Conservation (phyloP, 2,329 filamentous ascomycete genomes). For the Aspergillus viridinutans region DNA sequence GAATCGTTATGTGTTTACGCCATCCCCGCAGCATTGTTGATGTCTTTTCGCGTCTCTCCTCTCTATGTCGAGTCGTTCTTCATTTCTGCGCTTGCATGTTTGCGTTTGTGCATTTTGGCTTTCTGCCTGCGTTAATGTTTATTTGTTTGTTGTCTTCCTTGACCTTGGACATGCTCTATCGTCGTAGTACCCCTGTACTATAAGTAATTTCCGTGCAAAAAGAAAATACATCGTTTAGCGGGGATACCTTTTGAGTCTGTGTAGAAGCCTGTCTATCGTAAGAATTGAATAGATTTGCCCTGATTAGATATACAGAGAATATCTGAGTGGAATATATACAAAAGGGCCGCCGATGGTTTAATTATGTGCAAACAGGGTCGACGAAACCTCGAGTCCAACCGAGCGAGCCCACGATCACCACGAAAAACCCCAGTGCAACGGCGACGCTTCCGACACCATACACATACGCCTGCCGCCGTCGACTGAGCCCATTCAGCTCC, state of each 20-base stretch:
- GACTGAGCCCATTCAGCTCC: conserved; percentile 54
- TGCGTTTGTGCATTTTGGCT: conserved; percentile 1
- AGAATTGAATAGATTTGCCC: too few species aligned
- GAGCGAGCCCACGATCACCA: conserved; percentile 55
- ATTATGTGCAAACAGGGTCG: conserved; percentile 25
- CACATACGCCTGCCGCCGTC: conserved; percentile 57
- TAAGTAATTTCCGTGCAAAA: conserved; percentile 34
- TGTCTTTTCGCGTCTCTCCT: conserved; percentile 18
- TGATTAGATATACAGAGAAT: too few species aligned
- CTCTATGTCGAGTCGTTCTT: conserved; percentile 2
- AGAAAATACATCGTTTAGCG: conserved; percentile 27
- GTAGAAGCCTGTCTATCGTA: too few species aligned
- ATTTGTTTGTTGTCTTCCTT: conserved; percentile 8
- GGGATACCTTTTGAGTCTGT: conserved; percentile 12
- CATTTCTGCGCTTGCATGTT: not conserved
- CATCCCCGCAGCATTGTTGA: conserved; percentile 16
- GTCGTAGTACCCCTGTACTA: conserved; percentile 35
- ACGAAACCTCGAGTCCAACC: conserved; percentile 47
- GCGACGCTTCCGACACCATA: conserved; percentile 50
- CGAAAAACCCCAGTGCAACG: conserved; percentile 45
- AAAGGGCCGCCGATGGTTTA: too few species aligned
- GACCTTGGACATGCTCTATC: conserved; percentile 26
- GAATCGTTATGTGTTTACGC: conserved; percentile 24
- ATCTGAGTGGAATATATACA: not conserved
- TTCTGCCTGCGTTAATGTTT: conserved; percentile 7